These are phyloP conservation scores for Acanthamoeba triangularis DNA, from an alignment of 208 protist genomes.

Conservation along the genomic window DNA sequence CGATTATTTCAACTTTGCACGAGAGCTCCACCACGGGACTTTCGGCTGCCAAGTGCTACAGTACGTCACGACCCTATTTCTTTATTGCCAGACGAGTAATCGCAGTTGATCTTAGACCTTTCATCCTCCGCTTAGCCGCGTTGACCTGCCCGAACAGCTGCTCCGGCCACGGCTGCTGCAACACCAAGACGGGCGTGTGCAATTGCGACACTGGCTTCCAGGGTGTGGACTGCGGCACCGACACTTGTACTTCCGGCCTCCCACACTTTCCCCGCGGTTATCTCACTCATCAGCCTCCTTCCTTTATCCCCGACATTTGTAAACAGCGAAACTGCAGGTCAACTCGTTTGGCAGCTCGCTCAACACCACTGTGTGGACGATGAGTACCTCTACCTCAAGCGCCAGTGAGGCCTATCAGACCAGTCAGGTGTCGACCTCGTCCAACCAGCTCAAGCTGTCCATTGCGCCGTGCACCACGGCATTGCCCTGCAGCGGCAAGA, in stretches of 20 bases:
- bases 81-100: neutral
- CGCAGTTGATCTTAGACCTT: neutral
- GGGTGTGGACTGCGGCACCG: neutral
- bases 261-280: neutral
- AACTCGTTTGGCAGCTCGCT: constrained; percentile 9
- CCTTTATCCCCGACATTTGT: neutral
- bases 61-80: neutral
- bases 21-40: constrained; percentile 36
- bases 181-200: constrained; percentile 49
- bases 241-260: constrained; percentile 24
- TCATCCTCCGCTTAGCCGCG: neutral
- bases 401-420: neutral
- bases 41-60: neutral
- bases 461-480: neutral
- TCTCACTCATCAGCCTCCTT: neutral
- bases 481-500: neutral
- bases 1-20: neutral
- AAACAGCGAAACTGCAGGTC: constrained; percentile 1
- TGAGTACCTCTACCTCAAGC: neutral
- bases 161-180: constrained; percentile 40
- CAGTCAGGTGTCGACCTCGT: neutral
- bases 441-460: constrained; percentile 39
- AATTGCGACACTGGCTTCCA: constrained; percentile 3
- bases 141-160: neutral
- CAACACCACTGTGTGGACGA: constrained; percentile 15